Evolutionary conservation across 371 early-diverging fungal genomes (phyloP).

Genomic region (Lichtheimia corymbifera): DNA sequence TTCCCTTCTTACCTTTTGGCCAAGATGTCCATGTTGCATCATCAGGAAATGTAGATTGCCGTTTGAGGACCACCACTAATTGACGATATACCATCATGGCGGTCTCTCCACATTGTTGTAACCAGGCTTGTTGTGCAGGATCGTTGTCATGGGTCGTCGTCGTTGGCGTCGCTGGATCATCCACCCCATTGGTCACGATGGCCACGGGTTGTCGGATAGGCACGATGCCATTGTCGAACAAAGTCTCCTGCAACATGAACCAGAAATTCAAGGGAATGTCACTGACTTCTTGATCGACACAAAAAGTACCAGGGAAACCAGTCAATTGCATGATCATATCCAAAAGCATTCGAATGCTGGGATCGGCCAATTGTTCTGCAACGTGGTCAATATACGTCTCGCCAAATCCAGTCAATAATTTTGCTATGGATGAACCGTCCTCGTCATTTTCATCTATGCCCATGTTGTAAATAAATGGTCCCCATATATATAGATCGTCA

Average conservation of each 20-base stretch:
- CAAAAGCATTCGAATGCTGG: conserved; percentile 51
- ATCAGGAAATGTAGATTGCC: conserved; percentile 60
- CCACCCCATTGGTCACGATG: conserved; percentile 11
- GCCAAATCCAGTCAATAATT: conserved; percentile 67
- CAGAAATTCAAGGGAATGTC: conserved; percentile 75
- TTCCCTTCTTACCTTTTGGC: conserved; percentile 51
- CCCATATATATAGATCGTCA: background rate
- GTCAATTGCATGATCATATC: conserved; percentile 71
- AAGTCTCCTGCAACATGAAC: conserved; percentile 71
- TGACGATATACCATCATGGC: conserved; percentile 50
- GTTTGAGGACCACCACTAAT: conserved; percentile 52
- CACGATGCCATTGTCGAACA: conserved; percentile 46
- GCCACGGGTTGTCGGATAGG: conserved; percentile 23
- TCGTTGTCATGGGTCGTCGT: background rate
- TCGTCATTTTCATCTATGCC: conserved; percentile 57
- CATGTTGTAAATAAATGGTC: background rate
- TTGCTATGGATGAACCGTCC: conserved; percentile 54
- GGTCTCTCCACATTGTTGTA: conserved; percentile 30
- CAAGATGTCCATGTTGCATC: conserved; percentile 59
- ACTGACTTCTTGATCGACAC: conserved; percentile 70
- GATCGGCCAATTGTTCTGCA: conserved; percentile 43
- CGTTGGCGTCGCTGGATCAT: conserved; percentile 10
- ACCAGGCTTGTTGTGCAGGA: conserved; percentile 27
- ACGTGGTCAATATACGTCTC: conserved; percentile 71
- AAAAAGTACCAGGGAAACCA: conserved; percentile 71